phyloP scores from a whole-genome alignment of 371 early-diverging fungal genomes.

The Saksenaea vasiformis region DNA sequence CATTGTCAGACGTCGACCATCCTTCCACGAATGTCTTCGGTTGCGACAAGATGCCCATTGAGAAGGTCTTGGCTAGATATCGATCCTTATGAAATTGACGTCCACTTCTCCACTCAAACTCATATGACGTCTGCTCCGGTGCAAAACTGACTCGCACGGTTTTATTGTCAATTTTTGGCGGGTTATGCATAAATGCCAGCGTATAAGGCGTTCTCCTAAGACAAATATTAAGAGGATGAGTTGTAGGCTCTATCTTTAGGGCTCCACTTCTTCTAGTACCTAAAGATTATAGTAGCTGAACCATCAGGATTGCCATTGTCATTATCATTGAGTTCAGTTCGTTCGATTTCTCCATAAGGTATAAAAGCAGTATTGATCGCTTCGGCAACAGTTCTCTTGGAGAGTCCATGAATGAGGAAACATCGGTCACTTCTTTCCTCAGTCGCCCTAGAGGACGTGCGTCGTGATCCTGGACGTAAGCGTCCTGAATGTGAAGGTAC shows the following conservation, averaged over 20 bases:
- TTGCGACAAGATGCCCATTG: slow-evolving; percentile 16
- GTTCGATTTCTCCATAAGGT: slow-evolving; percentile 18
- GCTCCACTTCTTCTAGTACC: slow-evolving; percentile 9
- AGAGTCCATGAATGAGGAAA: slow-evolving; percentile 12
- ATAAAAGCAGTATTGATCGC: slow-evolving; percentile 20
- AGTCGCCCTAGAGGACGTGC: not conserved
- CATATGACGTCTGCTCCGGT: not conserved
- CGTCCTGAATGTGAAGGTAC: not conserved
- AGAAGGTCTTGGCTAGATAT: not conserved
- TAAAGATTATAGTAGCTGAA: slow-evolving; percentile 18
- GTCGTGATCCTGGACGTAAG: not conserved
- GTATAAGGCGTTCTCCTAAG: slow-evolving; percentile 7
- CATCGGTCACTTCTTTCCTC: slow-evolving; percentile 9
- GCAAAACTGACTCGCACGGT: slow-evolving; percentile 13
- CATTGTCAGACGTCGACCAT: slow-evolving; percentile 13
- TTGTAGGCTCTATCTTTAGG: not conserved
- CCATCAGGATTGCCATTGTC: slow-evolving; percentile 17
- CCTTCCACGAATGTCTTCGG: slow-evolving; percentile 19
- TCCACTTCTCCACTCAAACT: not conserved
- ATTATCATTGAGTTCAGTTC: slow-evolving; percentile 17
- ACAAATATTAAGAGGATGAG: not conserved
- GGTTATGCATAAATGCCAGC: slow-evolving; percentile 8
- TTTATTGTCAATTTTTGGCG: slow-evolving; percentile 13
- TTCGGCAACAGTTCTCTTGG: slow-evolving; percentile 15
- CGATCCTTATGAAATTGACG: not conserved